Conservation (phyloP, 768 basidiomycete genomes). For the Wakefieldia striispora region DNA sequence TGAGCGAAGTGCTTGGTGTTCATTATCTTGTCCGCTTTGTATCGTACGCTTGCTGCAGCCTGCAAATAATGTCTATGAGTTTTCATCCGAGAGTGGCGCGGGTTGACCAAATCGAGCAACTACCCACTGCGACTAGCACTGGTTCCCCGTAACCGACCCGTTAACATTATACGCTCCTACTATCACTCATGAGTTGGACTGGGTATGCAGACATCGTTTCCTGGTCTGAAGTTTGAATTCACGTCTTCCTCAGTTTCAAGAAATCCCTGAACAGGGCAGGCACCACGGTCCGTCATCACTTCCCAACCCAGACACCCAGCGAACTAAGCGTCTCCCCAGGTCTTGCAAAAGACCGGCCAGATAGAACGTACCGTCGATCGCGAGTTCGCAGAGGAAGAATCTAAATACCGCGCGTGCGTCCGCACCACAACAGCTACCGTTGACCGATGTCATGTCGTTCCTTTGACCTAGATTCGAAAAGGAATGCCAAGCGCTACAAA, state of each 20-base stretch:
- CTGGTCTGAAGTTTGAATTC: background rate
- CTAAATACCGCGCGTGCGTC: conserved; percentile 82
- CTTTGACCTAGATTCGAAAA: conserved; percentile 77
- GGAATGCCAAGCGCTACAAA: conserved; percentile 89
- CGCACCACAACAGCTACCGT: background rate
- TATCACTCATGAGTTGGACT: conserved; percentile 50
- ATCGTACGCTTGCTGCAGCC: no score
- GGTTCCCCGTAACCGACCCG: no score
- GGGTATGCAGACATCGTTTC: conserved; percentile 35
- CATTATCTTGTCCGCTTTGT: background rate
- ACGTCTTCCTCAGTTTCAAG: conserved; percentile 64
- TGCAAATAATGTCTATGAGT: no score
- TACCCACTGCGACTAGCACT: no score
- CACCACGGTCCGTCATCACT: conserved; percentile 63
- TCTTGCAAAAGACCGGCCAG: conserved; percentile 97
- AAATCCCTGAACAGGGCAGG: conserved; percentile 90
- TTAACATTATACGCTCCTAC: no score
- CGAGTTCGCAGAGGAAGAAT: conserved; percentile 91
- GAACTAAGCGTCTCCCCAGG: conserved; percentile 39
- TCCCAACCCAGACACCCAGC: conserved; percentile 1
- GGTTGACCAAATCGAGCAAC: no score
- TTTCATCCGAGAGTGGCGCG: background rate
- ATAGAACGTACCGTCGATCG: conserved; percentile 94
- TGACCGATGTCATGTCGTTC: background rate
- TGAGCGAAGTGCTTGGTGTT: background rate